These are phyloP conservation scores for Mitragyna speciosa DNA, from an alignment of 257 asterid species.

Conservation along the genomic window DNA sequence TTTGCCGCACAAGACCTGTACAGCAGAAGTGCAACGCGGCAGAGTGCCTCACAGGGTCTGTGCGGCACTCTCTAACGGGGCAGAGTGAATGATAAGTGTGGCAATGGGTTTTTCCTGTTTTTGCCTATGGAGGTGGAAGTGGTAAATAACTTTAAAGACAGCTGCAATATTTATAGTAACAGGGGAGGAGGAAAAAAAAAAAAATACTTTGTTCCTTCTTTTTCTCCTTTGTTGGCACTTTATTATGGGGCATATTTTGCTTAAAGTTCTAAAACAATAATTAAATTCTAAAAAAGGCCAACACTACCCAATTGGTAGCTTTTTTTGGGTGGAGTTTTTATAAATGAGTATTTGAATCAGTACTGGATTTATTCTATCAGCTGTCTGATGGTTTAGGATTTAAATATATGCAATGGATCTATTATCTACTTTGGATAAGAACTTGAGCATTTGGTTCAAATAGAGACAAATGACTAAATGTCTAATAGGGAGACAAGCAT, in stretches of 20 bases:
- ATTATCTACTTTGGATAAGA: slow-evolving; percentile 15
- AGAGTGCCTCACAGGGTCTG: too few relatives aligned
- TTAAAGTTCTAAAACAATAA: not conserved
- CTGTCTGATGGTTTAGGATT: not conserved
- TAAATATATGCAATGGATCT: not conserved
- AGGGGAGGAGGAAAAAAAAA: not conserved
- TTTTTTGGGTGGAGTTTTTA: not conserved
- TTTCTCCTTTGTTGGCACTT: not conserved
- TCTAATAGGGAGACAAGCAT: not conserved
- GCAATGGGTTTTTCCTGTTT: not conserved
- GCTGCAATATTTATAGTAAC: slow-evolving; percentile 41
- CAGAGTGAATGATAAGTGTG: not conserved
- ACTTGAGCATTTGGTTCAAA: not conserved
- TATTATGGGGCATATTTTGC: not conserved
- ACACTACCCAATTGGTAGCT: not conserved
- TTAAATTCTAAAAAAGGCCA: not conserved
- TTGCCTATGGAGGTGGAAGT: slow-evolving; percentile 6
- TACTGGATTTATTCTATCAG: not conserved
- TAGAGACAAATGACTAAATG: not conserved
- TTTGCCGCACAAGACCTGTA: too few relatives aligned
- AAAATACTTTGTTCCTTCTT: slow-evolving; percentile 18
- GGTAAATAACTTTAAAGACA: slow-evolving; percentile 24
- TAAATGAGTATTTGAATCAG: not conserved
- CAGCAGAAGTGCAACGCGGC: too few relatives aligned
- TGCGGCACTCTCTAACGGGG: too few relatives aligned